These are phyloP conservation scores for Fusarium oxysporum DNA, from an alignment of 2,329 filamentous ascomycete genomes.

Conservation along the genomic window DNA sequence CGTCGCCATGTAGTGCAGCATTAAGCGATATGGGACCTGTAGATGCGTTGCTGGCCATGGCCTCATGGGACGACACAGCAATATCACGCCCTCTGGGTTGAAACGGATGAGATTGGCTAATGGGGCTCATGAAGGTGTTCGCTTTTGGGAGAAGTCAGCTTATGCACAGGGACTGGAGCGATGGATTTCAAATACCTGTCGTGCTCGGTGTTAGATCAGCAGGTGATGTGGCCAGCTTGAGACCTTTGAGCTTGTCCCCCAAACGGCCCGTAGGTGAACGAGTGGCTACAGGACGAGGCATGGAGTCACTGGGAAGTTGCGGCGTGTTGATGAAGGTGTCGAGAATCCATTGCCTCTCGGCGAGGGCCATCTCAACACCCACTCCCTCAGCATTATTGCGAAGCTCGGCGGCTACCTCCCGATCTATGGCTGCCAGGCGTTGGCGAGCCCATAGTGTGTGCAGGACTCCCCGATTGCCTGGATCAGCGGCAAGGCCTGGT, in stretches of 20 bases:
- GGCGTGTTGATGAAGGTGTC: slow-evolving; percentile 70
- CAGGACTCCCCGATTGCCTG: slow-evolving; percentile 82
- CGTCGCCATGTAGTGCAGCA: slow-evolving; percentile 46
- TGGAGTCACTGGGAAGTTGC: slow-evolving; percentile 31
- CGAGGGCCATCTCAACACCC: slow-evolving; percentile 83
- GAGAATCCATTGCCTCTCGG: slow-evolving; percentile 88
- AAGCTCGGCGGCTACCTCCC: slow-evolving; percentile 81
- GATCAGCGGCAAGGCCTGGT: slow-evolving; percentile 75
- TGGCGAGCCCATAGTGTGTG: slow-evolving; percentile 94
- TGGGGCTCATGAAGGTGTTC: slow-evolving; percentile 51
- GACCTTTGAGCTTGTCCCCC: slow-evolving; percentile 81
- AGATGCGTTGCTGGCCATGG: slow-evolving; percentile 43
- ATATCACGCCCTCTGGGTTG: slow-evolving; percentile 49
- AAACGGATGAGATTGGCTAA: slow-evolving; percentile 50
- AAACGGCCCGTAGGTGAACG: slow-evolving; percentile 76
- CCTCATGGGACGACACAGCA: slow-evolving; percentile 52
- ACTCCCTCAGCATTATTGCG: slow-evolving; percentile 82
- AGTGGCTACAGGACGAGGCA: slow-evolving; percentile 63
- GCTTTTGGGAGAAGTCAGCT: slow-evolving; percentile 41
- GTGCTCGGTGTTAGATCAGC: slow-evolving; percentile 68
- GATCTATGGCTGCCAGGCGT: slow-evolving; percentile 77
- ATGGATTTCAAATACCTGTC: slow-evolving; percentile 57
- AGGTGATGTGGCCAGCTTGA: slow-evolving; percentile 81
- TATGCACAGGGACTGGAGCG: slow-evolving; percentile 20
- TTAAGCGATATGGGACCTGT: slow-evolving; percentile 50